Evolutionary conservation across 2,329 filamentous ascomycete genomes (phyloP).

Genomic region (Zymoseptoria crescenta): DNA sequence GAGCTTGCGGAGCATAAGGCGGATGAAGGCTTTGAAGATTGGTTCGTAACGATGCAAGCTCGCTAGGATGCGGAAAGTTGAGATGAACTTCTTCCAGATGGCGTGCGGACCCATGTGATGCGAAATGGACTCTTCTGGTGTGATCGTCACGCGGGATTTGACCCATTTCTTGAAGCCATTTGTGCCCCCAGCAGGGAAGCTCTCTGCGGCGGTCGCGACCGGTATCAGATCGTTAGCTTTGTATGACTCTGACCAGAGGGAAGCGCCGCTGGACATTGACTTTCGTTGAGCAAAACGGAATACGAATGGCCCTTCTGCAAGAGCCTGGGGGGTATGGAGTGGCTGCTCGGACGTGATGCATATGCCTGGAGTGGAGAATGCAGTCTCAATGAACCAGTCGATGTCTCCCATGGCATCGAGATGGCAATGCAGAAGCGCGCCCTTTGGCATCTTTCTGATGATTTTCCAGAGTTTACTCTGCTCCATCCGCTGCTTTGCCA

Average conservation of each 20-base stretch:
- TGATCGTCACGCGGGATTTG: slow-evolving; percentile 63
- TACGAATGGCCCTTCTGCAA: slow-evolving; percentile 48
- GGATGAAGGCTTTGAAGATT: slow-evolving; percentile 71
- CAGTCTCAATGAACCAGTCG: slow-evolving; percentile 66
- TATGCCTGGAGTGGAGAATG: slow-evolving; percentile 65
- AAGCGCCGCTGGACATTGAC: slow-evolving; percentile 32
- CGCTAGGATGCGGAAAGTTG: slow-evolving; percentile 64
- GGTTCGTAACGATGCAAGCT: slow-evolving; percentile 83
- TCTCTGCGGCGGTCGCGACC: slow-evolving; percentile 55
- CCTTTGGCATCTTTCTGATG: slow-evolving; percentile 80
- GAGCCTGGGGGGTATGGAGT: slow-evolving; percentile 47
- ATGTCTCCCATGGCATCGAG: slow-evolving; percentile 87
- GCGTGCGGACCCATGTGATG: slow-evolving; percentile 78
- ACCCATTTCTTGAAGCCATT: slow-evolving; percentile 71
- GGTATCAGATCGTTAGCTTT: slow-evolving; percentile 50
- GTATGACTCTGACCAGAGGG: slow-evolving; percentile 61
- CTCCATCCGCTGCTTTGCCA: slow-evolving; percentile 82
- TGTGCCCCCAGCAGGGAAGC: slow-evolving; percentile 65
- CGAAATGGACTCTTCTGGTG: slow-evolving; percentile 61
- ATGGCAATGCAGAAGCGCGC: slow-evolving; percentile 76
- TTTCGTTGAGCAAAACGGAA: slow-evolving; percentile 49
- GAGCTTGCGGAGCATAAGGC: slow-evolving; percentile 61
- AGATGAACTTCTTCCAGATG: slow-evolving; percentile 77
- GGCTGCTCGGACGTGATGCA: slow-evolving; percentile 56
- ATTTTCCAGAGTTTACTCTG: slow-evolving; percentile 78